phyloP scores from a whole-genome alignment of 78 protist genomes.

The Creolimax fragrantissima region DNA sequence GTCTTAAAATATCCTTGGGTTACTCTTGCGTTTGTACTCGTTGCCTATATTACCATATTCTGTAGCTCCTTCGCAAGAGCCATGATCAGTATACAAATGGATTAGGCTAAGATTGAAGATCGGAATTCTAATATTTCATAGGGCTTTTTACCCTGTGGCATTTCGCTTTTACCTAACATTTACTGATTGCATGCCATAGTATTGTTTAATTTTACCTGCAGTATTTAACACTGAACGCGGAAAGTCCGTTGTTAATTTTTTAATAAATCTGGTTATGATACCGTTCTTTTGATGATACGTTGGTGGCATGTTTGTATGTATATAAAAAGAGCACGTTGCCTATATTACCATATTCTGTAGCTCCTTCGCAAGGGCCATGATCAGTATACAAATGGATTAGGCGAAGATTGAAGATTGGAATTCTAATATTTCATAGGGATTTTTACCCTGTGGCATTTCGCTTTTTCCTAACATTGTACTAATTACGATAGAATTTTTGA shows the following conservation, averaged over 20 bases:
- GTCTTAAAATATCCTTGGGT: too few relatives aligned
- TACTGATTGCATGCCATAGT: too few relatives aligned
- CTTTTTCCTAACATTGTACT: not conserved
- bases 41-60: not conserved
- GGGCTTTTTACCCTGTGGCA: not conserved
- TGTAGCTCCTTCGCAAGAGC: not conserved
- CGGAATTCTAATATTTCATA: not conserved
- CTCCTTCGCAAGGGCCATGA: not conserved
- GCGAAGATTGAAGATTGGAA: not conserved
- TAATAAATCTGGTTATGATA: too few relatives aligned
- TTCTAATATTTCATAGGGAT: not conserved
- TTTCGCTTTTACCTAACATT: not conserved
- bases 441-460: not conserved
- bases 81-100: not conserved
- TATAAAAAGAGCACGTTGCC: too few relatives aligned
- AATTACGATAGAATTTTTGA: too few relatives aligned
- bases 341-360: not conserved
- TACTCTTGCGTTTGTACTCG: too few relatives aligned
- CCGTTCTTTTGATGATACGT: not conserved
- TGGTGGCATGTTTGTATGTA: too few relatives aligned
- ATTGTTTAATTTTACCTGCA: too few relatives aligned
- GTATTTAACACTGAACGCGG: too few relatives aligned
- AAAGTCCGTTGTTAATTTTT: too few relatives aligned
- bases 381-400: not conserved
- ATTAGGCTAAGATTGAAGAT: not conserved